Percentiles rank a stretch among this genome's conserved stretches.
These are phyloP conservation scores for Neonectria coccinea DNA, from an alignment of 2,329 filamentous ascomycete genomes.

Conservation along the genomic window DNA sequence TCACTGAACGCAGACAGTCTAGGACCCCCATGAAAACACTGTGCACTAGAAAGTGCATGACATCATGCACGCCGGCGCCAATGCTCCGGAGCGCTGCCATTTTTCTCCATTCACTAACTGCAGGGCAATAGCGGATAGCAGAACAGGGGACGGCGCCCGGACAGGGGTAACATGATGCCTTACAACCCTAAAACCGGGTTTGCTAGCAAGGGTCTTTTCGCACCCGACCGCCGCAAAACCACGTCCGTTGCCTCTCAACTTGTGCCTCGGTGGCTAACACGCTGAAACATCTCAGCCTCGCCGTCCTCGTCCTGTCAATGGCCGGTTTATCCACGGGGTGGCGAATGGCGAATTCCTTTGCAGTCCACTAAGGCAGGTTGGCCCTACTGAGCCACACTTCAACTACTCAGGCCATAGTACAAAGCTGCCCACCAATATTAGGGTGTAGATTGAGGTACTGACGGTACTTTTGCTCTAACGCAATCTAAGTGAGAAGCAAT, in stretches of 20 bases:
- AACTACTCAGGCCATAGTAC: too few relatives aligned
- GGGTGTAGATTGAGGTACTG: too few relatives aligned
- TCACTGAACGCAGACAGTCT: constrained; percentile 4
- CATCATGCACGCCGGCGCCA: constrained; percentile 38
- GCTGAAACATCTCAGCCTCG: not conserved
- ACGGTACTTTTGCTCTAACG: too few relatives aligned
- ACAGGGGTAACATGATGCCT: not conserved
- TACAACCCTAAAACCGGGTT: not conserved
- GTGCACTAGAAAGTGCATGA: constrained; percentile 30
- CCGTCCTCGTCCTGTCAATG: not conserved
- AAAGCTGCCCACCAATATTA: too few relatives aligned
- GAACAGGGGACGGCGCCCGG: not conserved
- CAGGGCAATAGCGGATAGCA: not conserved
- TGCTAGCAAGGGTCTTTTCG: not conserved
- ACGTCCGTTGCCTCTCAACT: not conserved
- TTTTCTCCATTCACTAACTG: not conserved
- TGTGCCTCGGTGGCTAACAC: not conserved
- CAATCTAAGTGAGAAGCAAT: too few relatives aligned
- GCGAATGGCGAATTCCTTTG: too few relatives aligned
- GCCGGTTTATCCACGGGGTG: not conserved
- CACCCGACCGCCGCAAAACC: not conserved
- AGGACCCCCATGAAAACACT: constrained; percentile 15
- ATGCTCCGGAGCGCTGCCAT: constrained; percentile 32
- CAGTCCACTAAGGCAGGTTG: too few relatives aligned
- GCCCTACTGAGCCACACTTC: too few relatives aligned